These are phyloP conservation scores for Calocybe indica DNA, from an alignment of 768 basidiomycete species.

Conservation along the genomic window DNA sequence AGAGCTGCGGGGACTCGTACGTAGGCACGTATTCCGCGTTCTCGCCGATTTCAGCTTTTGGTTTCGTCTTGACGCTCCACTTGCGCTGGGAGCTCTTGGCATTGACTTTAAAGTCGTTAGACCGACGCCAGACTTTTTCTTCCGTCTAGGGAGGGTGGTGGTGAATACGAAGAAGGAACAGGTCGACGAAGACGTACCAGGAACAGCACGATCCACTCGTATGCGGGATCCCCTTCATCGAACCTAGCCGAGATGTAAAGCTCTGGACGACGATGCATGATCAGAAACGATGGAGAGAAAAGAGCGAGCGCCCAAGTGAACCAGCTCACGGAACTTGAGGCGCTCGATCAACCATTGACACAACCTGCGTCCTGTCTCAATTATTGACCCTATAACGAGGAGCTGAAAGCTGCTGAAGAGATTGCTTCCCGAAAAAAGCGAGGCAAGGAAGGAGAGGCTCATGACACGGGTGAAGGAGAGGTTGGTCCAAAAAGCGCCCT, in stretches of 20 bases:
- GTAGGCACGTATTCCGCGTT: conserved; percentile 30
- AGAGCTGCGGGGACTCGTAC: conserved; percentile 26
- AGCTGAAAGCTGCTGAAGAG: conserved; percentile 11
- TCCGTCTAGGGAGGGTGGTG: conserved; percentile 20
- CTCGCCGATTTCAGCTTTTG: neutral
- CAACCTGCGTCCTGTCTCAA: conserved; percentile 30
- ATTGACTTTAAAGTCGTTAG: conserved; percentile 27
- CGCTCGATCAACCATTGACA: conserved; percentile 27
- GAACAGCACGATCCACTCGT: conserved; percentile 39
- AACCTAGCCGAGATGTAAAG: conserved; percentile 35
- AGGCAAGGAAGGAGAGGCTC: conserved; percentile 1
- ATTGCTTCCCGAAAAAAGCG: conserved; percentile 2
- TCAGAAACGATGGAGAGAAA: neutral
- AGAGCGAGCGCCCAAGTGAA: neutral
- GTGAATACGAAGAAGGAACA: neutral
- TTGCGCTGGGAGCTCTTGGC: conserved; percentile 27
- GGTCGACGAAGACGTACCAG: conserved; percentile 21
- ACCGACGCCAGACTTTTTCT: conserved; percentile 32
- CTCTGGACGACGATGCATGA: conserved; percentile 15
- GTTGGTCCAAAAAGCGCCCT: neutral
- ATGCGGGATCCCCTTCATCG: conserved; percentile 35
- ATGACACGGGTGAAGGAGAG: neutral
- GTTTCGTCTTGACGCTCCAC: conserved; percentile 23
- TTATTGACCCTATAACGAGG: conserved; percentile 23
- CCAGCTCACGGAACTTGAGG: conserved; percentile 24